Evolutionary conservation across 2,329 filamentous ascomycete species (phyloP), one percentile per base, ranked within the genome.

Genomic region (Aaosphaeria pasadenensis): DNA sequence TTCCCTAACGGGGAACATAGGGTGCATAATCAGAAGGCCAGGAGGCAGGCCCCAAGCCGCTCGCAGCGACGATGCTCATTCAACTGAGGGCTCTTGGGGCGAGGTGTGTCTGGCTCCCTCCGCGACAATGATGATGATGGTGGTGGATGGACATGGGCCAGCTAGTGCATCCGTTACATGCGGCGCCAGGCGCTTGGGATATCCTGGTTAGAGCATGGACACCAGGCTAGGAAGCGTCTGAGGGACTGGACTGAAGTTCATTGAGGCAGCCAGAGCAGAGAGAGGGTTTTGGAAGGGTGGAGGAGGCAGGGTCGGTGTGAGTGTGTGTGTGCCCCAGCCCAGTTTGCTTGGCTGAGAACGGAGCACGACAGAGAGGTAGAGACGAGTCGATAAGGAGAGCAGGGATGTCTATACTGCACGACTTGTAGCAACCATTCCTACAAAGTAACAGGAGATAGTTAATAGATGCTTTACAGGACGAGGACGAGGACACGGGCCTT

Each of bases 161-260:
- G 54, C 63, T 63, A 67, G 60, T 60, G 60, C 60, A 53, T 52
- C 53, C 54, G 60, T 63, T 60, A 59, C 62, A 61, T 65, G 64
- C 58, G 59, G 63, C 60, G 51, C 60, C 63, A 66, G 61, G 61
- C 61, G 65, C 65, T 64, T 64, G 63, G 62, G 33, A 53, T 58
- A 46, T 56, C 49, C 35, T 53, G 45, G 42, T 32, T 24, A 40
- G 46, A 45, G 48, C 50, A 52, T 52, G 50, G 39, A 43, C 33
- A 24, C 17, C 17, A 24, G 17, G 17, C 17, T 24, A 24, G 17
- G 17, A 24, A 24, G 17, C 17, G 17, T 24, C 17, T 24, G 17
- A 24, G 17, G 17, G 17, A 24, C 17, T 24, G 17, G 17, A 24
- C 17, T 24, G 17, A 24, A 24, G 17, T 36, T 9, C 33, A 36